Base-by-base conservation (phyloP, 768 basidiomycete species). In the Lactarius pseudohatsudake region DNA sequence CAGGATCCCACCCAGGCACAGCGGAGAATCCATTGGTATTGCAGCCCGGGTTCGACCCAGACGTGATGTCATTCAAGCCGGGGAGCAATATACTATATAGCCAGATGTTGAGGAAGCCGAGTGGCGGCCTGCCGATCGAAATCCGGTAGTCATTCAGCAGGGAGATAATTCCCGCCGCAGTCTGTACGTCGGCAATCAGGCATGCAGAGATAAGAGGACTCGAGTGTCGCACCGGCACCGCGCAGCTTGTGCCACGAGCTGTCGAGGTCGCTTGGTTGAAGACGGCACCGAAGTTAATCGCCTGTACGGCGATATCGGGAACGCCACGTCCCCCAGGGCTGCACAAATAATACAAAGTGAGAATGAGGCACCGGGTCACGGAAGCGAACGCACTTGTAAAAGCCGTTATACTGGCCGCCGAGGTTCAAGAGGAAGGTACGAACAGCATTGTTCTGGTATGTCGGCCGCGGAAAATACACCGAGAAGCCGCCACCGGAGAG, bases 211-310 rank as follows among this genome's bases (percentile, higher is more conserved):
- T 2, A 11, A 36, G 9, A 36, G 36, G 36, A 11, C 10, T 36
- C 36, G 11, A 36, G 36, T 11, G 3, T 11, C 36, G 36, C 11
- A 45, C 43, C 20, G 20, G 43, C 2, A 18, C 8, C 7, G 43
- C 0, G 4, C 43, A 45, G 20, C 20, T 20, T 1, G 43, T 45
- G 20, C 43, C 43, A 30, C 30, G 0, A 4, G 0, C 0, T 30
- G 30, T 6, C 30, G 5, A 30, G 5, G 5, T 4, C 30, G 4
- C 30, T 0, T 6, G 3, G 4, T 45, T 7, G 1, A 45, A 1
- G 20, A 45, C 0, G 8, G 9, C 3, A 20, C 0, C 0, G 43
- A 20, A 3, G 20, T 10, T 1, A 45, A 9, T 8, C 0, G 43
- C 18, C 43, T 45, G 43, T n/a, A 45, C 0, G 3, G 43, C 18